Percentiles rank a stretch among this genome's conserved stretches.
phyloP scores from a whole-genome alignment of 441 rosid genomes.

The Populus hybrid region DNA sequence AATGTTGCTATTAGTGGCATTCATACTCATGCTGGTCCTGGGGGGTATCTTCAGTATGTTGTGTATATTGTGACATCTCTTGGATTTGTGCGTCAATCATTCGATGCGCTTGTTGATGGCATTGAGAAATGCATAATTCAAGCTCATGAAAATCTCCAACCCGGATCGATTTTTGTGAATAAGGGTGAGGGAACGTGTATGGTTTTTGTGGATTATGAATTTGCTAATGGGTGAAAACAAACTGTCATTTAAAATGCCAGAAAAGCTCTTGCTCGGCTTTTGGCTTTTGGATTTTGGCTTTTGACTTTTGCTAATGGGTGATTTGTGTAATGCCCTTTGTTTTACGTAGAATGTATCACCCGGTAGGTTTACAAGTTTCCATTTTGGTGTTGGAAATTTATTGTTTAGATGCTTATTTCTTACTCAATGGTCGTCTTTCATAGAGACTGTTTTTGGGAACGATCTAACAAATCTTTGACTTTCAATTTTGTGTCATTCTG shows the following conservation, averaged over 20 bases:
- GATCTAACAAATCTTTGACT: not conserved
- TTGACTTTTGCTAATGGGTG: not conserved
- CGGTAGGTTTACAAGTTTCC: not conserved
- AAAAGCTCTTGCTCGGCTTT: not conserved
- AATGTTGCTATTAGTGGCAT: conserved; percentile 93
- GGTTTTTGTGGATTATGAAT: not conserved
- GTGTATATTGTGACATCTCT: conserved; percentile 82
- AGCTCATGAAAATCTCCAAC: conserved; percentile 87
- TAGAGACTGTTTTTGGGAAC: not conserved
- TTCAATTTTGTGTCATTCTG: not conserved
- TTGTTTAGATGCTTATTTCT: not conserved
- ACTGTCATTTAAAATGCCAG: not conserved
- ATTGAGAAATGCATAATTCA: conserved; percentile 77
- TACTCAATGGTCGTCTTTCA: not conserved
- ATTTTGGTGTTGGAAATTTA: not conserved
- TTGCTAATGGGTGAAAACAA: not conserved
- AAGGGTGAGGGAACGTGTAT: conserved; percentile 43
- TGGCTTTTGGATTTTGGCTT: not conserved
- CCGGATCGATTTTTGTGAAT: conserved; percentile 71
- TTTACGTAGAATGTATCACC: not conserved
- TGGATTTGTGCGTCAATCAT: conserved; percentile 91
- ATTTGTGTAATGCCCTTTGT: not conserved
- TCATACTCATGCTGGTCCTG: conserved; percentile 96
- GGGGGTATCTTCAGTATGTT: conserved; percentile 90
- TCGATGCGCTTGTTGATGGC: conserved; percentile 91